phyloP scores from a whole-genome alignment of 2,329 filamentous ascomycete species.

The Fusarium sterilihyphosum region DNA sequence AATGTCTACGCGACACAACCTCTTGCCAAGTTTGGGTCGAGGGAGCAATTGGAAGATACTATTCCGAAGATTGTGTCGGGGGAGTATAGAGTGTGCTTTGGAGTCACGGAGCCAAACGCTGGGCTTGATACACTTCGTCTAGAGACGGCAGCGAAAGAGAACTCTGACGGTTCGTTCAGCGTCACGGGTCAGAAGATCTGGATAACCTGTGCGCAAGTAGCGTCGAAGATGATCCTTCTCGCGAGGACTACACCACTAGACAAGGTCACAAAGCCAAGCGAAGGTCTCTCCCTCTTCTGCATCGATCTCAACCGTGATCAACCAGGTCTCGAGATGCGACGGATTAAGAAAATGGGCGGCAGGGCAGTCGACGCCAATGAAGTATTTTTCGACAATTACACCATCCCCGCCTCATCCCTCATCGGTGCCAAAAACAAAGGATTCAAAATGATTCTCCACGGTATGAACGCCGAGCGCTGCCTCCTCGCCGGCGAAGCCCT shows the following conservation, averaged over 20 bases:
- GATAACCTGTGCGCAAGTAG: slow-evolving; percentile 88
- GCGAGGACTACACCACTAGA: slow-evolving; percentile 78
- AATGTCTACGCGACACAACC: slow-evolving; percentile 81
- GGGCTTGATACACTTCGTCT: slow-evolving; percentile 82
- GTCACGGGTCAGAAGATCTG: slow-evolving; percentile 87
- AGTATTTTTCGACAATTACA: slow-evolving; percentile 86
- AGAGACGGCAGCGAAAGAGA: slow-evolving; percentile 68
- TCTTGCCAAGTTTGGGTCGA: slow-evolving; percentile 76
- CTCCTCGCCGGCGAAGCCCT: slow-evolving; percentile 82
- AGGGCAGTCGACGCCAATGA: slow-evolving; percentile 86
- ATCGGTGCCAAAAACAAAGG: slow-evolving; percentile 80
- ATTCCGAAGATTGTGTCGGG: slow-evolving; percentile 78
- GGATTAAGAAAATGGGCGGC: slow-evolving; percentile 87
- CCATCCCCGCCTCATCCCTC: slow-evolving; percentile 69
- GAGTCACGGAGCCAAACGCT: slow-evolving; percentile 85
- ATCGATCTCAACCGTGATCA: slow-evolving; percentile 74
- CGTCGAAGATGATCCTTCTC: slow-evolving; percentile 83
- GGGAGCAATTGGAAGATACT: slow-evolving; percentile 69
- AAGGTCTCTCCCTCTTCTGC: slow-evolving; percentile 83
- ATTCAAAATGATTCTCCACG: slow-evolving; percentile 81
- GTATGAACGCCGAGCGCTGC: slow-evolving; percentile 83
- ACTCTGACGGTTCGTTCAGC: slow-evolving; percentile 66
- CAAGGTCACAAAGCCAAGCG: slow-evolving; percentile 73
- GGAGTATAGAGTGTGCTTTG: slow-evolving; percentile 79
- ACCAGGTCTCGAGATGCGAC: slow-evolving; percentile 71